These are phyloP conservation scores for Hevea brasiliensis DNA, from an alignment of 345 rosid genomes.

Conservation along the genomic window DNA sequence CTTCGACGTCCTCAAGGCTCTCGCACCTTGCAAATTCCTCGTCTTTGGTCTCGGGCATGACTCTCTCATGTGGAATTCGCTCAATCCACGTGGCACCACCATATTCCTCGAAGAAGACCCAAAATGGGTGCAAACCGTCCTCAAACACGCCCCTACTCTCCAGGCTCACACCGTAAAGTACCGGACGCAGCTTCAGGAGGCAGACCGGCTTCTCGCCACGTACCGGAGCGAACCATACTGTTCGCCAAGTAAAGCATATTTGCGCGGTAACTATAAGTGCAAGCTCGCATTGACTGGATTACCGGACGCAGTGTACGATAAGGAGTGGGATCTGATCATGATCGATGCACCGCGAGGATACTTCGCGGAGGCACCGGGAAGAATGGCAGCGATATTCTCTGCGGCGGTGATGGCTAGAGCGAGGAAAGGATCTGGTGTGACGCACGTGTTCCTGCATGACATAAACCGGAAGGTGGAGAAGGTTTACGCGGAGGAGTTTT, in stretches of 20 bases:
- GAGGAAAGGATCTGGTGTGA: constrained; percentile 62
- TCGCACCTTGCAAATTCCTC: constrained; percentile 53
- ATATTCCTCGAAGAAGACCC: constrained; percentile 77
- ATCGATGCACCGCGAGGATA: constrained; percentile 83
- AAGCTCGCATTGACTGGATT: constrained; percentile 59
- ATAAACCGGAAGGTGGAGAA: constrained; percentile 70
- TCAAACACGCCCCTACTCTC: constrained; percentile 45
- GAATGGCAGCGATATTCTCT: constrained; percentile 81
- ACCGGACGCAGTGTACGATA: constrained; percentile 76
- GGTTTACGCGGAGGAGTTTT: constrained; percentile 56
- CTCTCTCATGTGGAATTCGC: constrained; percentile 74
- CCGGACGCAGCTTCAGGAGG: constrained; percentile 59
- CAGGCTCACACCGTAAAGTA: constrained; percentile 63
- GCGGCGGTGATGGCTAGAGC: constrained; percentile 78
- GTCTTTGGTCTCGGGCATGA: constrained; percentile 74
- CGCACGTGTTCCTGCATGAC: constrained; percentile 74
- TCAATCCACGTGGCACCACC: constrained; percentile 70
- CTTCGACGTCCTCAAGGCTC: constrained; percentile 42
- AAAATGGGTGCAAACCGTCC: constrained; percentile 54
- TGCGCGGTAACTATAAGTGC: constrained; percentile 58
- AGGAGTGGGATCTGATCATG: constrained; percentile 86
- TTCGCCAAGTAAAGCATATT: constrained; percentile 49
- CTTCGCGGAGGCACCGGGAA: constrained; percentile 63
- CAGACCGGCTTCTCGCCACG: constrained; percentile 41
- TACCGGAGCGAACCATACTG: constrained; percentile 49